Evolutionary conservation across 2,329 filamentous ascomycete species (phyloP).

Genomic region (Venturia carpophila): DNA sequence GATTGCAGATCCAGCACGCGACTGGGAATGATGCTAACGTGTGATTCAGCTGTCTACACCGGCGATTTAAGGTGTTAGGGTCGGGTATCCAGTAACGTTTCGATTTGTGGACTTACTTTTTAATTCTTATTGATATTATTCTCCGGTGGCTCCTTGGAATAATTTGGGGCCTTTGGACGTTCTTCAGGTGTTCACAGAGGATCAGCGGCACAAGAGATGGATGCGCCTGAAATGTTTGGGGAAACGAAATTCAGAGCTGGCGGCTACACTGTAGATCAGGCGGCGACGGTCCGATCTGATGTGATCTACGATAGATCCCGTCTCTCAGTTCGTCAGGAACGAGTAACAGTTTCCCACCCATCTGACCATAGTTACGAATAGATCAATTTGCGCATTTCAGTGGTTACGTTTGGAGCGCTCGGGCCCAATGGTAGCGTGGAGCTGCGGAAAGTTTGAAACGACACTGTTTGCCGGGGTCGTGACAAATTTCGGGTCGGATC

Average conservation of each 20-base stretch:
- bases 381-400: background rate
- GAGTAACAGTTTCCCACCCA: background rate
- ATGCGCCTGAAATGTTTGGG: background rate
- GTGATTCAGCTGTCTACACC: background rate
- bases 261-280: background rate
- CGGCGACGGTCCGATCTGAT: background rate
- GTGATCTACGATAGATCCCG: background rate
- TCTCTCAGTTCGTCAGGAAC: background rate
- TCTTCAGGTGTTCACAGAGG: background rate
- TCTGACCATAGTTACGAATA: constrained; percentile 4
- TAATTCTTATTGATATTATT: background rate
- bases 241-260: background rate
- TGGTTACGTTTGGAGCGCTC: background rate
- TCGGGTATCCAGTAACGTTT: background rate
- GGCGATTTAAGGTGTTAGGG: background rate
- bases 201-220: background rate
- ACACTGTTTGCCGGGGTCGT: background rate
- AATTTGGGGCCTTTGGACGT: background rate
- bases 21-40: background rate
- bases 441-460: background rate
- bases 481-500: background rate
- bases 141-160: background rate
- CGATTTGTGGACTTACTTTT: background rate
- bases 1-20: background rate
- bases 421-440: background rate